Evolutionary conservation across 2,329 filamentous ascomycete species (phyloP).

Genomic region (Fusarium floridanum): DNA sequence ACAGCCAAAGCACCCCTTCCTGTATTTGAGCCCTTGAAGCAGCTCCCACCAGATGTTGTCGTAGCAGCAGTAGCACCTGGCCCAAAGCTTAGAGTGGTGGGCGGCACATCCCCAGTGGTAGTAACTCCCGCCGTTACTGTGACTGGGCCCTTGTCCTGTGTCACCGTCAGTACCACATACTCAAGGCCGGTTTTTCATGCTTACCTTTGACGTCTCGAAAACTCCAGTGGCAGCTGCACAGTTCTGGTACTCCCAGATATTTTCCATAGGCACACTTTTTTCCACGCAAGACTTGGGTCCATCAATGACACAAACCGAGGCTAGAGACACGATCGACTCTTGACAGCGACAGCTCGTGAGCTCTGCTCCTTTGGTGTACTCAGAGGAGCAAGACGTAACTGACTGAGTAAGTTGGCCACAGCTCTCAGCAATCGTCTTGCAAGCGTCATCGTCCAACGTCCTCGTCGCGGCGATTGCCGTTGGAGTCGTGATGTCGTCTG

Average conservation of each 20-base stretch:
- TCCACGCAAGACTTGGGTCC: neutral
- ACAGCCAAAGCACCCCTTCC: neutral
- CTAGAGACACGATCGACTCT: slow-evolving; percentile 10
- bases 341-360: slow-evolving; percentile 26
- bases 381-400: slow-evolving; percentile 8
- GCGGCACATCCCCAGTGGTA: neutral
- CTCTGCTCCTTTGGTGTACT: neutral
- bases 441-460: slow-evolving; percentile 14
- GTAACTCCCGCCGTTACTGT: neutral
- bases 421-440: slow-evolving; percentile 9
- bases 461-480: slow-evolving; percentile 5
- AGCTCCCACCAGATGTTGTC: neutral
- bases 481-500: slow-evolving; percentile 20
- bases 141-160: neutral
- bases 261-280: neutral
- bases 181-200: neutral
- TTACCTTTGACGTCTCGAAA: neutral
- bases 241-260: slow-evolving; percentile 26
- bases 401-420: slow-evolving; percentile 16
- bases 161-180: neutral
- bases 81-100: neutral
- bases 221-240: slow-evolving; percentile 13
- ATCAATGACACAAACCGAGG: slow-evolving; percentile 22
- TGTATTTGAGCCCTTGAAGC: neutral
- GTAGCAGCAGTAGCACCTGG: neutral